Percentiles rank a stretch among this genome's conserved stretches.
These are phyloP conservation scores for Fomes fomentarius DNA, from an alignment of 1,284 basidiomycete genomes.

Conservation along the genomic window DNA sequence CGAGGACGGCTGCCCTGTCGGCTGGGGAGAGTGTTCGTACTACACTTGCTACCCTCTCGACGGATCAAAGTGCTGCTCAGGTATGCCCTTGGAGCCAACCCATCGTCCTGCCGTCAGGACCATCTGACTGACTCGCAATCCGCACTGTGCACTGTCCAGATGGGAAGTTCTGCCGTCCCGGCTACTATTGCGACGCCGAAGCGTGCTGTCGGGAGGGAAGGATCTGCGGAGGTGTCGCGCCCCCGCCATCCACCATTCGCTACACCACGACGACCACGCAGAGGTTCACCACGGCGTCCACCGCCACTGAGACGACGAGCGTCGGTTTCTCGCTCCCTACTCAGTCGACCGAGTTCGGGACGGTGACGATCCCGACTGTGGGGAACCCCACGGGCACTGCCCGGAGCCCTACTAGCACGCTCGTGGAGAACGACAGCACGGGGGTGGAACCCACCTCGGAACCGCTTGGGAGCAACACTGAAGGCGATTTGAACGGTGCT, in stretches of 20 bases:
- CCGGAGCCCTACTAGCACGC: not conserved
- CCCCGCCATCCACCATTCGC: slow-evolving; percentile 14
- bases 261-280: slow-evolving; percentile 4
- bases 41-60: slow-evolving; percentile 23
- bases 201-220: slow-evolving; percentile 20
- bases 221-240: slow-evolving; percentile 17
- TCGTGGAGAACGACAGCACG: not conserved
- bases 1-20: slow-evolving; percentile 15
- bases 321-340: not conserved
- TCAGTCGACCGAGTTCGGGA: slow-evolving; percentile 1
- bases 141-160: slow-evolving; percentile 2
- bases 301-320: not conserved
- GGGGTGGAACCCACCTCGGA: not conserved
- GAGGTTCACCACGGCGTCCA: not conserved
- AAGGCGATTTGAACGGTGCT: not conserved
- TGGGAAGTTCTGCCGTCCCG: slow-evolving; percentile 17
- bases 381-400: not conserved
- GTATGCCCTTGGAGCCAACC: not conserved
- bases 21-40: slow-evolving; percentile 18
- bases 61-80: slow-evolving; percentile 20
- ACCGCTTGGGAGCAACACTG: not conserved
- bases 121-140: not conserved
- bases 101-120: not conserved
- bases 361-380: not conserved
- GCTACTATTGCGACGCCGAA: slow-evolving; percentile 13